Evolutionary conservation across 306 rosid genomes (phyloP), one percentile per base, ranked within the genome.

Genomic region (Sicyos edulis): DNA sequence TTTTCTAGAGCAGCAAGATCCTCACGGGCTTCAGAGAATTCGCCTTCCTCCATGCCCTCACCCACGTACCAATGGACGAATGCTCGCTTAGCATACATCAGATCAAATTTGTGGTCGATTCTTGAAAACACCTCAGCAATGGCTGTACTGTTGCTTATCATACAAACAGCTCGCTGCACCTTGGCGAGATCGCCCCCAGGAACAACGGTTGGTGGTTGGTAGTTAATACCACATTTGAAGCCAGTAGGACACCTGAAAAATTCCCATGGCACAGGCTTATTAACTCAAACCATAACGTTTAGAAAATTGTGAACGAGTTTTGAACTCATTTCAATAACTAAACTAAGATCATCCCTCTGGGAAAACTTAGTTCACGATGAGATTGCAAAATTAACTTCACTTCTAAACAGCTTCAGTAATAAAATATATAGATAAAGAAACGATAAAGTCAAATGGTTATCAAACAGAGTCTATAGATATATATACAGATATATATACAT

Each of bases 11-110:
- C 91, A 65, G 95, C 88, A 78, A 88, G 95, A 71, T 88, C 86
- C 83, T 88, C 95, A 10, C 95, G 81, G 32, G 95, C 95, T 75
- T 88, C 95, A 0, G 89, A 88, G 82, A 88, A 88, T 52, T 88
- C 95, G 52, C 95, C 95, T 86, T 88, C 95, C 83, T 88, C 95
- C 95, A 88, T 88, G 26, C 95, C 95, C 77, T 88, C 95, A 81
- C 95, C 87, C 51, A 88, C 89, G 68, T 88, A 86, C 95, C 95
- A 88, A 45, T 88, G 95, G 8, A 88, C 95, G 77, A 88, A 88
- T 19, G 95, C 95, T 60, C 95, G 75, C 81, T 88, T 88, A 3
- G 91, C 51, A 77, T 76, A 88, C 95, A 88, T 88, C 12, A 86
- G 85, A 68, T 88, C 91, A 69, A 86, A 88, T 24, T 88, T 88